Evolutionary conservation across 2,329 filamentous ascomycete genomes (phyloP), one percentile per base, ranked within the genome.

Genomic region (Cladophialophora exuberans): DNA sequence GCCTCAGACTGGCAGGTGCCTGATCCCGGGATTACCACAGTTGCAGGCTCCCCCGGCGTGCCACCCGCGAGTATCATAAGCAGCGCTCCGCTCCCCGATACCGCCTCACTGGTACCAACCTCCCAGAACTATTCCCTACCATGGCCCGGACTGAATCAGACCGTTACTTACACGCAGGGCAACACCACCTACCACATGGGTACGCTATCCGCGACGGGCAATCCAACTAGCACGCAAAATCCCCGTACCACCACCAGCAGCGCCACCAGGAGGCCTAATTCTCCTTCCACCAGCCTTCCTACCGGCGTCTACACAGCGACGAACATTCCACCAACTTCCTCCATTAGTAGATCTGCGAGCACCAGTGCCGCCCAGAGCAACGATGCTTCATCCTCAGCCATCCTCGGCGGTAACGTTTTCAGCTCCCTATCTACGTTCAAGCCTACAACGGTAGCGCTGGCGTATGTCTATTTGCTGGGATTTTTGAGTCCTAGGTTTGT

Each of bases 1-100:
- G 64, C 66, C 15, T 64, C 64, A 10, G 69, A 74, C 36, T 73
- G 74, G 62, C 66, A 61, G 13, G 51, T 70, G 10, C 74, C 75
- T 42, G 58, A 56, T 7, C 57, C 60, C 1, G 61, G 57, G 25
- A 38, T 65, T 15, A 57, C 57, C n/a, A 57, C 57, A 7, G 46
- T 59, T 17, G 65, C 64, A 11, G 68, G 66, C 18, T 58, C 57
- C 11, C 68, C 67, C 30, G 69, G 64, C 6, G 65, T 62, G 1
- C 58, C 59, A 7, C 66, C 67, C 2, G 51, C 54, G 15, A 59
- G 62, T 35, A 64, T 67, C 38, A 51, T 52, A 20, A 56, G 56
- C 3, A 57, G 55, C 31, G 56, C 56, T 10, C 56, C 61, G 17
- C 20, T 18, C 28, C 35, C 31, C 6, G 23, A 36, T 5, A 50